These are phyloP conservation scores for Chlorella sp. DNA, from an alignment of 139 green algal species.

Conservation along the genomic window DNA sequence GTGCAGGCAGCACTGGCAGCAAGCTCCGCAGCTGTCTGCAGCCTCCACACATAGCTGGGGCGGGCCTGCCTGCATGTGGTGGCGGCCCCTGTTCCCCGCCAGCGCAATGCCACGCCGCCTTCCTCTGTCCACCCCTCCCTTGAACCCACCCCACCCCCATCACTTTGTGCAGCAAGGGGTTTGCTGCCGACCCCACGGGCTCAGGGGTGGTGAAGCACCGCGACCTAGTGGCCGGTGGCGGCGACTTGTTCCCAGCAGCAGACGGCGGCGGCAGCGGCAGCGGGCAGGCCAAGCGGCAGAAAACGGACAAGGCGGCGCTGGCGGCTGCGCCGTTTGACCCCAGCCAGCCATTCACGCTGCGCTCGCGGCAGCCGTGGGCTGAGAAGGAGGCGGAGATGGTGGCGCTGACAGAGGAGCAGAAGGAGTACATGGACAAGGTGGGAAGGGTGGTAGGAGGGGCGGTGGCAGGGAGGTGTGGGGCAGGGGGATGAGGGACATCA, in stretches of 20 bases:
- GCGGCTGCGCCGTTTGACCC: conserved; percentile 5
- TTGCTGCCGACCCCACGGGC: conserved; percentile 3
- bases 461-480: no score
- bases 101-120: not conserved
- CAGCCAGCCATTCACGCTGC: conserved; percentile 65
- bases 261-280: not conserved
- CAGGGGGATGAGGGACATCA: no score
- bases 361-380: conserved; percentile 79
- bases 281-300: conserved; percentile 62
- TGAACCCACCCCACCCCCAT: not conserved
- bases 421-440: conserved; percentile 80
- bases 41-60: not conserved
- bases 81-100: no score
- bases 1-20: not conserved
- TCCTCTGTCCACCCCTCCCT: not conserved
- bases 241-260: not conserved
- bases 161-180: conserved; percentile 15
- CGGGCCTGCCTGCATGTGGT: not conserved
- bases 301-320: conserved; percentile 45
- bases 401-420: conserved; percentile 91
- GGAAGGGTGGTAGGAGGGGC: not conserved
- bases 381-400: conserved; percentile 67
- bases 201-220: not conserved
- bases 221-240: not conserved
- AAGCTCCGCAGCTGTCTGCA: not conserved